Conservation (phyloP, 306 rosid genomes). For the Pyrus communis region DNA sequence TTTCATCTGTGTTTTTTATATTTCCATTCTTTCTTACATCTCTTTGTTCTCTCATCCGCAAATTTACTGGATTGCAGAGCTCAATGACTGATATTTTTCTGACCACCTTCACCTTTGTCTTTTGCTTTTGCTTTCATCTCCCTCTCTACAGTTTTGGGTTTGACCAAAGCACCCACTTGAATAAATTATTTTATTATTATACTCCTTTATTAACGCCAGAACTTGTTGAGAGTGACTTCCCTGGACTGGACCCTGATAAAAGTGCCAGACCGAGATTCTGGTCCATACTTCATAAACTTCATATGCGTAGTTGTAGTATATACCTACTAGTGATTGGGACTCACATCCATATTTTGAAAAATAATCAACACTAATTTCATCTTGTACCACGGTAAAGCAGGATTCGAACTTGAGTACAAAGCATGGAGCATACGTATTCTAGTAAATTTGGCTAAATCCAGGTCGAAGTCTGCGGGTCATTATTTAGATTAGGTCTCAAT, state of each 20-base stretch:
- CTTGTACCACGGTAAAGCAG: fast-evolving
- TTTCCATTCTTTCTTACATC: conserved; percentile 11
- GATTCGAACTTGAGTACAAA: not conserved
- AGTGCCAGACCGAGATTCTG: conserved; percentile 27
- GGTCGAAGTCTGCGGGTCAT: too few relatives aligned
- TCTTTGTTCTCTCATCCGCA: not conserved
- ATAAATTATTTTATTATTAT: conserved; percentile 3
- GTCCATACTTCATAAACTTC: not conserved
- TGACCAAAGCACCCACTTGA: conserved; percentile 52
- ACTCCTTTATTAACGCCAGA: conserved; percentile 17
- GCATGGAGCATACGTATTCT: not conserved
- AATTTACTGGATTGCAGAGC: conserved; percentile 12
- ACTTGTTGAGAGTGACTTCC: conserved; percentile 17
- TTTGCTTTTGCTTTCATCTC: conserved; percentile 55
- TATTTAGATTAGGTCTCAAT: not conserved
- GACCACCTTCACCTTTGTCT: conserved; percentile 7
- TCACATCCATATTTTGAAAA: not conserved
- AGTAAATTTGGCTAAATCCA: not conserved
- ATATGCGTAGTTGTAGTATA: not conserved
- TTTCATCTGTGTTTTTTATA: conserved; percentile 24
- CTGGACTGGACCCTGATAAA: conserved; percentile 17
- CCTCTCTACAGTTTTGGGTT: conserved; percentile 35
- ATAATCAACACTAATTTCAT: too few relatives aligned
- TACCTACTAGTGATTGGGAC: not conserved
- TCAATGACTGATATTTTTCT: conserved; percentile 18